phyloP scores from a whole-genome alignment of 2,329 filamentous ascomycete genomes.

The Neurospora crassa region DNA sequence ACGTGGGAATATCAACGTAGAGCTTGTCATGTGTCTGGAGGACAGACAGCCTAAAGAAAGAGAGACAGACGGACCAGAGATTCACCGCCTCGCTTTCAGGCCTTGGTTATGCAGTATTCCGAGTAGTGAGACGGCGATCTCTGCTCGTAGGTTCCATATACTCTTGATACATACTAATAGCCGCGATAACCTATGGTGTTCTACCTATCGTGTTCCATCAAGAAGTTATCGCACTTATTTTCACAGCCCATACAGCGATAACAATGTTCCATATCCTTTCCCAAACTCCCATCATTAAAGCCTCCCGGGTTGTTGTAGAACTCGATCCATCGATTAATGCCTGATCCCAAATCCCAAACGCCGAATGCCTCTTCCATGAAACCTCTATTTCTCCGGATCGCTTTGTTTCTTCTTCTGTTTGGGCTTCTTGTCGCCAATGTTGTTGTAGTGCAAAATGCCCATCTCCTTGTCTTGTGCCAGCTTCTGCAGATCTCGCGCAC shows the following conservation, averaged over 20 bases:
- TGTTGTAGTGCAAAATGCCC: slow-evolving; percentile 51
- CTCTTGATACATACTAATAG: not conserved
- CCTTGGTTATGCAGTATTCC: not conserved
- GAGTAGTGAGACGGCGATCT: not conserved
- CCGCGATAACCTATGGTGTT: not conserved
- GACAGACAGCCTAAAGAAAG: not conserved
- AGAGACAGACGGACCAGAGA: not conserved
- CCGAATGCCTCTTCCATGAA: slow-evolving; percentile 2
- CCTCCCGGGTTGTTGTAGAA: not conserved
- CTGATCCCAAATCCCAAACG: not conserved
- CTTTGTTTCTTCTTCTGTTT: slow-evolving; percentile 28
- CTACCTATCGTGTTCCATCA: not conserved
- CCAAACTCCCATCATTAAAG: not conserved
- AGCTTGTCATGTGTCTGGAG: not conserved
- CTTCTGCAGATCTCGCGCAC: slow-evolving; percentile 41
- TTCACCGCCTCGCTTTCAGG: not conserved
- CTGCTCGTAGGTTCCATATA: not conserved
- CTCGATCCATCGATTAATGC: not conserved
- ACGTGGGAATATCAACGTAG: not conserved
- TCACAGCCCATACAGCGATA: not conserved
- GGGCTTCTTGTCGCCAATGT: slow-evolving; percentile 41
- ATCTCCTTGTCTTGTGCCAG: slow-evolving; percentile 42
- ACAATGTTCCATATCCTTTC: not conserved
- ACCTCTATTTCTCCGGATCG: slow-evolving; percentile 18
- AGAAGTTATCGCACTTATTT: not conserved